Evolutionary conservation across 768 basidiomycete species (phyloP).

Genomic region (Boletus coccyginus): DNA sequence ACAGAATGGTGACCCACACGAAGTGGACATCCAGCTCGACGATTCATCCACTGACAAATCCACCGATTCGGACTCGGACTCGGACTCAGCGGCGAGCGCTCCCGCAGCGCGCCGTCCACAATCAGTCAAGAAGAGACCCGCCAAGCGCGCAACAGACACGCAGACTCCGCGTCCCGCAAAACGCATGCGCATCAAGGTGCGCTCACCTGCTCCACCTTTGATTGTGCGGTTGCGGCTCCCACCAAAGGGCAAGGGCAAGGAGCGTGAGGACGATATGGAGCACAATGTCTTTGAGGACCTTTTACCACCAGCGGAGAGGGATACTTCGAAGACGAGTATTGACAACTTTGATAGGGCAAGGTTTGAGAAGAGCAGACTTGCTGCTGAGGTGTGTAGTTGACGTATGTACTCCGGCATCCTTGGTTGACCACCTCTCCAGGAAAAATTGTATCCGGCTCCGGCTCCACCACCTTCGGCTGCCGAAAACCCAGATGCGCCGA

Average conservation of each 20-base stretch:
- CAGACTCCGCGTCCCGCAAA: conserved; percentile 37
- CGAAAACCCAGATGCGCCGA: conserved; percentile 35
- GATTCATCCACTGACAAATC: conserved; percentile 34
- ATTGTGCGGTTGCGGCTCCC: conserved; percentile 54
- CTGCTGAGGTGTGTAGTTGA: conserved; percentile 62
- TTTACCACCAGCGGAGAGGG: conserved; percentile 63
- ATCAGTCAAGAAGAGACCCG: conserved; percentile 27
- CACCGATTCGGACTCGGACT: conserved; percentile 31
- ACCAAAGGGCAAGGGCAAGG: conserved; percentile 66
- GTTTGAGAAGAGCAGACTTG: conserved; percentile 70
- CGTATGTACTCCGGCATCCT: background rate
- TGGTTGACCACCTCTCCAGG: conserved; percentile 33
- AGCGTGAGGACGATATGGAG: conserved; percentile 59
- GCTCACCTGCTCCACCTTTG: conserved; percentile 33
- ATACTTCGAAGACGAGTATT: conserved; percentile 68
- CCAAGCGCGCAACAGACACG: conserved; percentile 22
- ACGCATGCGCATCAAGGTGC: conserved; percentile 46
- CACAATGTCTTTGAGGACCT: conserved; percentile 83
- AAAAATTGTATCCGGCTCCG: conserved; percentile 47
- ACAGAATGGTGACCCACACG: conserved; percentile 26
- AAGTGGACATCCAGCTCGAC: conserved; percentile 35
- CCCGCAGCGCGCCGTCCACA: conserved; percentile 10
- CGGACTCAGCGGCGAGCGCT: conserved; percentile 22
- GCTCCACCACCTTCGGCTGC: conserved; percentile 30
- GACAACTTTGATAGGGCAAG: conserved; percentile 55